Conservation (phyloP, 257 asterid species). For the Nicotiana noctiflora region DNA sequence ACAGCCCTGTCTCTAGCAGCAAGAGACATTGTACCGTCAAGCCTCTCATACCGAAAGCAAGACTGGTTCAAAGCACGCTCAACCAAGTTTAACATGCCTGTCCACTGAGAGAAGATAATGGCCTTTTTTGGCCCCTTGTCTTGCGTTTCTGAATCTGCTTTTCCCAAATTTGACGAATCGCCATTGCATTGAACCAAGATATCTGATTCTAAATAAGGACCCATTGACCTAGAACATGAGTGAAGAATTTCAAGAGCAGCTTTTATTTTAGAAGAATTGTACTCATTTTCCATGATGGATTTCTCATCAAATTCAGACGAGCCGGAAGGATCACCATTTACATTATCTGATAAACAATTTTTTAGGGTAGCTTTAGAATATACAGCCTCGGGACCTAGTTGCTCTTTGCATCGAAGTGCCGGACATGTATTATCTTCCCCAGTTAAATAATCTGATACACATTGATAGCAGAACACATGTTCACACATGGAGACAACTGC, state of each 20-base stretch:
- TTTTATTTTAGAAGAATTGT: slow-evolving; percentile 73
- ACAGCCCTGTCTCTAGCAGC: slow-evolving; percentile 92
- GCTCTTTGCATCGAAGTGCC: slow-evolving; percentile 71
- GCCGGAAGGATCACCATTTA: slow-evolving; percentile 32
- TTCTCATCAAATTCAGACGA: slow-evolving; percentile 37
- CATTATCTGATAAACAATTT: slow-evolving; percentile 49
- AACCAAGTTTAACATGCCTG: slow-evolving; percentile 86
- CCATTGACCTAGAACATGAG: slow-evolving; percentile 36
- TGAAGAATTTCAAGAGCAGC: slow-evolving; percentile 60
- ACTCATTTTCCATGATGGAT: slow-evolving; percentile 39
- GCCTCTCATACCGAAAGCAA: slow-evolving; percentile 61
- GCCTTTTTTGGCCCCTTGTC: slow-evolving; percentile 57
- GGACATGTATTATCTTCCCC: slow-evolving; percentile 93
- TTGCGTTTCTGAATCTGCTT: slow-evolving; percentile 23
- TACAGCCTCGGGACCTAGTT: slow-evolving; percentile 77
- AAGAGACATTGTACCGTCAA: slow-evolving; percentile 94
- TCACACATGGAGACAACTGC: slow-evolving; percentile 92
- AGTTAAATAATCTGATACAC: slow-evolving; percentile 73
- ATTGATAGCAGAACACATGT: slow-evolving; percentile 92
- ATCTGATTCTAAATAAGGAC: slow-evolving; percentile 22
- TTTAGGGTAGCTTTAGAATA: slow-evolving; percentile 57
- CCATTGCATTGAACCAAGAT: slow-evolving; percentile 24
- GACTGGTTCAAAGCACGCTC: slow-evolving; percentile 60
- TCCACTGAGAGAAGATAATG: slow-evolving; percentile 97
- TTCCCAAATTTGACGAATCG: slow-evolving; percentile 36